Base-by-base conservation (phyloP, 2,329 filamentous ascomycete species). In the Fusarium dimerum region DNA sequence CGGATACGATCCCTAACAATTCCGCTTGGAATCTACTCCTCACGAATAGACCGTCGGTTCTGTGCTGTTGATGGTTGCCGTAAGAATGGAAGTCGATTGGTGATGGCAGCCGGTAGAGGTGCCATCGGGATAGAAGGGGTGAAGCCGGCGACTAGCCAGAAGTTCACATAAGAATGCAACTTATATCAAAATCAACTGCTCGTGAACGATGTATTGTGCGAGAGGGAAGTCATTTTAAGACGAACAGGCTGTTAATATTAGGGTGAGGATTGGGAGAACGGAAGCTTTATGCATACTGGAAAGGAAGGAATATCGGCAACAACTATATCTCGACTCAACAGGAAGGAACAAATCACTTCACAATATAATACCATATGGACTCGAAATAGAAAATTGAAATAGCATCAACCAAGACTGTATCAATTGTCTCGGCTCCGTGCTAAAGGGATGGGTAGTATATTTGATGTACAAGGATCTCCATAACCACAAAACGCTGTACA, bases 401-500 rank as follows among this genome's bases (percentile, higher is more conserved):
- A 63, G 62, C 61, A 65, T 55, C 63, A 26, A 67, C 65, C 65
- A 62, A 60, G 64, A 66, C 65, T 68, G 61, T 67, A 69, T 71
- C 60, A 67, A 68, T 71, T 72, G 65, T 68, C 63, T 68, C 55
- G 61, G 64, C 63, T 67, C 59, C 60, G 63, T 68, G 69, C 68
- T 71, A 70, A 36, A 15, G 56, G 52, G 56, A 65, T 64, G 62
- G 61, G 63, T 67, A 66, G 66, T 62, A 65, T 65, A 62, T 68
- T 60, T 73, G 73, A 75, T 76, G 72, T 76, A 76, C 74, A 76
- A 69, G 66, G 64, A 61, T 62, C 62, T 69, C 64, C 68, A 60
- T 68, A 67, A 69, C 67, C 62, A 70, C 61, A 76, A 76, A 77
- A 71, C 74, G 69, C 68, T 69, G 78, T 55, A 55, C 78, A 88